Evolutionary conservation across 768 basidiomycete species (phyloP), one percentile per base, ranked within the genome.

Genomic region (Lanmaoa rubissima): DNA sequence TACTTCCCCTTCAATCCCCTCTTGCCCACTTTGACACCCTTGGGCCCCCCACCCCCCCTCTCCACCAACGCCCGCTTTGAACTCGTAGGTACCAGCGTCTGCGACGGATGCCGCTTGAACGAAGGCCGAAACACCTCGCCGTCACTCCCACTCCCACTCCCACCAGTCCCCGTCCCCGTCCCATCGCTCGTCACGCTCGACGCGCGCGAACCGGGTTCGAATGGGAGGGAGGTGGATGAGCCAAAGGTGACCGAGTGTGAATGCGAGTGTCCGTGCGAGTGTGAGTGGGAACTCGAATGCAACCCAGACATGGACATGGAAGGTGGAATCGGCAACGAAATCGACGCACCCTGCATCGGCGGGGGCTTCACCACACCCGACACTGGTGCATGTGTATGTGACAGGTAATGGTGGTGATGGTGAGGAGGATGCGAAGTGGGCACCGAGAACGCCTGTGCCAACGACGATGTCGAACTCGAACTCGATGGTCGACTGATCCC

Each of bases 71-170:
- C 76, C 49, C 84, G 73, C 69, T 91, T 90, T 47, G 79, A 60
- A 58, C 76, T 77, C 36, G 73, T 73, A 2, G 86, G 85, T 1
- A 78, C 88, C n/a, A 91, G 71, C 11, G 86, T 86, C 73, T 88
- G 86, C 46, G 86, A 87, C 2, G 89, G 83, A 38, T 88, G 68
- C 44, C 89, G 76, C 75, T 92, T 92, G 65, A 88, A 90, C 31
- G 83, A 78, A 12, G 89, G 89, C 2, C 89, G 67, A 38, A 65
- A 51, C n/a, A 64, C 50, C 39, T 73, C 70, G 5, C 68, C 58
- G 6, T 72, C 70, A 1, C 72, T 74, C 47, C 68, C 68, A 17
- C 72, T 69, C 35, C 28, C 28, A 28, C 28, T 24, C 21, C 65
- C 68, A 8, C 68, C 21, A 24, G 21, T 24, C 21, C 21, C 68